phyloP scores from a whole-genome alignment of 2,329 filamentous ascomycete genomes.

The Sporothrix inflata region DNA sequence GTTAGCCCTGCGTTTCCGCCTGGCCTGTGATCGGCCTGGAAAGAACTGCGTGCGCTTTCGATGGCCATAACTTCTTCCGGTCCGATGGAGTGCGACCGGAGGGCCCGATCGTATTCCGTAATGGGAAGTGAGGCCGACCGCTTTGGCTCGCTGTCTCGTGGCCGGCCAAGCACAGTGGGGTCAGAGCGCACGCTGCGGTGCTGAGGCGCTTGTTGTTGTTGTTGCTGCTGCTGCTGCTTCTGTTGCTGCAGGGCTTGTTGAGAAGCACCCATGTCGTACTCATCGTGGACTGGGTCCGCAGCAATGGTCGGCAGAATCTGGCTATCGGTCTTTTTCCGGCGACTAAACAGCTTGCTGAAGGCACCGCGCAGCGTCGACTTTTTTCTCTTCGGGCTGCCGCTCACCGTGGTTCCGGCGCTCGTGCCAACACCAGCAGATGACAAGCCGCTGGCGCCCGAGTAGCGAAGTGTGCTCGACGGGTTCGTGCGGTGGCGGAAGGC shows the following conservation, averaged over 20 bases:
- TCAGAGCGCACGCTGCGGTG: conserved; percentile 54
- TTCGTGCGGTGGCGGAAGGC: conserved; percentile 40
- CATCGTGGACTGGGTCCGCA: neutral
- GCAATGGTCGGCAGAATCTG: conserved; percentile 36
- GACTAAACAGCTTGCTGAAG: conserved; percentile 61
- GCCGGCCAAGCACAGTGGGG: conserved; percentile 44
- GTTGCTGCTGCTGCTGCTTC: neutral
- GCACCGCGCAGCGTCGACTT: conserved; percentile 61
- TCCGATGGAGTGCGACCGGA: conserved; percentile 65
- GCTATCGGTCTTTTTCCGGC: conserved; percentile 54
- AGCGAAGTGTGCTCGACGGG: conserved; percentile 49
- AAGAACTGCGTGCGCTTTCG: conserved; percentile 57
- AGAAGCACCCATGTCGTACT: neutral
- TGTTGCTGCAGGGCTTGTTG: neutral
- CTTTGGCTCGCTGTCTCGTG: conserved; percentile 49
- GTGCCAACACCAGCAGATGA: conserved; percentile 40
- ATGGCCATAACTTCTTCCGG: conserved; percentile 58
- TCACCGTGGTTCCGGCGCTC: neutral
- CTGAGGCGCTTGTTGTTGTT: conserved; percentile 40
- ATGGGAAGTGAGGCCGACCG: conserved; percentile 63
- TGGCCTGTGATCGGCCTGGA: conserved; percentile 49
- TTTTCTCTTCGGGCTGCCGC: conserved; percentile 46
- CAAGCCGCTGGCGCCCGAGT: conserved; percentile 52
- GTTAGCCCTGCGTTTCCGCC: conserved; percentile 20
- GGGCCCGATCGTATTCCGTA: conserved; percentile 62